These are phyloP conservation scores for Macadamia tetraphylla DNA, from an alignment of 164 flowering plant genomes.

Conservation along the genomic window DNA sequence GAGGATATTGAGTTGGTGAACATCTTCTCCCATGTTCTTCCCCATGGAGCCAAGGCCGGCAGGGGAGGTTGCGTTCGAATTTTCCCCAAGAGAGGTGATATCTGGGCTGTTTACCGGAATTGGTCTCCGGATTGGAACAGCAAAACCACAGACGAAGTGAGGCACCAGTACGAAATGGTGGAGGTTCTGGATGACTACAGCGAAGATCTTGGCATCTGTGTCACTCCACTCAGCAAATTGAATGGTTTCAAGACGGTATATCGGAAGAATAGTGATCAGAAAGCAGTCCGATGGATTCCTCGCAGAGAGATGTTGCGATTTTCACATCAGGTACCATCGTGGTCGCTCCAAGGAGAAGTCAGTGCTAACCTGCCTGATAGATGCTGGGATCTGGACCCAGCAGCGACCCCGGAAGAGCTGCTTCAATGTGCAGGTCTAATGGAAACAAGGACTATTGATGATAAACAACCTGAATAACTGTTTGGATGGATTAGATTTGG, in stretches of 20 bases:
- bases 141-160: constrained; percentile 55
- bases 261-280: constrained; percentile 31
- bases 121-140: constrained; percentile 81
- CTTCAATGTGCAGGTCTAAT: constrained; percentile 33
- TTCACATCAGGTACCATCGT: constrained; percentile 93
- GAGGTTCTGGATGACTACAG: constrained; percentile 78
- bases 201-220: constrained; percentile 64
- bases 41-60: constrained; percentile 55
- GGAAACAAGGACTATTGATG: constrained; percentile 20
- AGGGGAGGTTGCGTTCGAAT: constrained; percentile 69
- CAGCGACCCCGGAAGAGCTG: constrained; percentile 84
- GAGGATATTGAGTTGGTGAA: constrained; percentile 67
- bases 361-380: constrained; percentile 54
- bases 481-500: constrained; percentile 12
- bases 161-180: constrained; percentile 84
- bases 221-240: constrained; percentile 54
- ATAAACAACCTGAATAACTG: constrained; percentile 4
- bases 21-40: constrained; percentile 72
- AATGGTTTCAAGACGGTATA: constrained; percentile 78
- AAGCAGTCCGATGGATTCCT: constrained; percentile 58
- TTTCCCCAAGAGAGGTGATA: constrained; percentile 71
- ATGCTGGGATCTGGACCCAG: constrained; percentile 97
- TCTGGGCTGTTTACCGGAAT: constrained; percentile 84
- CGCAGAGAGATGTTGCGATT: constrained; percentile 79
- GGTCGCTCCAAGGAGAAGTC: constrained; percentile 46